Base-by-base conservation (phyloP, 148 eudicot species). In the Cornus kousa region DNA sequence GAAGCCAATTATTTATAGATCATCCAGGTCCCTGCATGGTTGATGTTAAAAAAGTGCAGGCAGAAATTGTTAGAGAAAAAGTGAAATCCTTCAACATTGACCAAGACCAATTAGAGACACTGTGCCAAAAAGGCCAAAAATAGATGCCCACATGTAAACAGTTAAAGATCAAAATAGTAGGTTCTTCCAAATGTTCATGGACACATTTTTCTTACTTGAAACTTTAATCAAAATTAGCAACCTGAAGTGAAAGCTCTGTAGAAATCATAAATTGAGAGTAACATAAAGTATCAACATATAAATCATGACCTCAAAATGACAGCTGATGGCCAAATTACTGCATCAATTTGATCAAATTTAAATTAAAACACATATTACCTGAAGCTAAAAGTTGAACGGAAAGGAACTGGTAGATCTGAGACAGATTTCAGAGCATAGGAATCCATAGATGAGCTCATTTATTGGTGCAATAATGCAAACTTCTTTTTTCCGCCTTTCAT, bases 331-430 rank as follows among this genome's bases (percentile, higher is more conserved):
- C 46, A 46, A 20, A 65, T 72, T 48, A 16, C 23, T 31, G 33
- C 28, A 67, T 16, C 13, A 31, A 81, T 5, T 22, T 17, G 12
- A 33, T 14, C 35, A 70, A 70, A 67, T 75, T 53, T 4, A 53
- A 20, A 31, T 68, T 22, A 17, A 71, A 71, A 53, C 55, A 0
- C 17, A 24, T 37, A 20, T 78, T 81, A 93, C 99, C 97, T 93
- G 89, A 95, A 95, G 80, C 83, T 85, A 80, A 95, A 91, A 74
- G 82, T 69, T 48, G 94, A 86, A 37, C 79, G 89, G 32, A 91
- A 89, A 65, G 83, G 87, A 77, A 76, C 79, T 19, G 94, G 94
- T 81, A 91, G 83, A 72, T 91, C 92, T 9, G 82, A 78, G 78
- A 89, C 89, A 14, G 92, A 87, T 83, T 87, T 89, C 74, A 87